Percentiles rank a stretch among this genome's conserved stretches.
These are phyloP conservation scores for Pyricularia sp. DNA, from an alignment of 2,329 filamentous ascomycete species.

Conservation along the genomic window DNA sequence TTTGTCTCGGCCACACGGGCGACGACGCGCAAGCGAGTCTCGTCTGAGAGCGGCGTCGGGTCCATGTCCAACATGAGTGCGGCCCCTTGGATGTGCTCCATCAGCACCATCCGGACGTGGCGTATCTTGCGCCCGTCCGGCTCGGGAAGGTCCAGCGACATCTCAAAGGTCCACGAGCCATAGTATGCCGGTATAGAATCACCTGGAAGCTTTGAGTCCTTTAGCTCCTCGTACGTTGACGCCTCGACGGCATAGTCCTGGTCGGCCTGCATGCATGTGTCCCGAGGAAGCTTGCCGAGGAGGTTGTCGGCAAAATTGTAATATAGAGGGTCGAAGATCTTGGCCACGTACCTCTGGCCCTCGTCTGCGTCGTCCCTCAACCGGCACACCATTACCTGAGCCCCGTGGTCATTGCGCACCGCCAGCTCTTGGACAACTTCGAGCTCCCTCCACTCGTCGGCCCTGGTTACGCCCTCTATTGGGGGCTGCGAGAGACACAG, in stretches of 20 bases:
- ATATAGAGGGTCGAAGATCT: slow-evolving; percentile 7
- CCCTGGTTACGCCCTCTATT: too few species aligned
- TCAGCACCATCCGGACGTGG: slow-evolving; percentile 5
- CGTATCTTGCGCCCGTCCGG: neutral
- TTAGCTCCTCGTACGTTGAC: slow-evolving; percentile 55
- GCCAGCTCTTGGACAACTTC: too few species aligned
- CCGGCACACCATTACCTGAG: neutral
- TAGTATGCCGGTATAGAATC: slow-evolving; percentile 18
- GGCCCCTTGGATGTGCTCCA: slow-evolving; percentile 3
- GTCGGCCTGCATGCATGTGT: slow-evolving; percentile 2
- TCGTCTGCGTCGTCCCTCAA: neutral
- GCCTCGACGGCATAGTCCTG: slow-evolving; percentile 11
- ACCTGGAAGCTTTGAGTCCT: slow-evolving; percentile 47
- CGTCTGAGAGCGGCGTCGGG: neutral
- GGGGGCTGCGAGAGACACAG: too few species aligned
- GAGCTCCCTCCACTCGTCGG: too few species aligned
- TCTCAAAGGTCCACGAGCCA: slow-evolving; percentile 7
- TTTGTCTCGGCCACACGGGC: slow-evolving; percentile 2
- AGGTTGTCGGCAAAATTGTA: neutral
- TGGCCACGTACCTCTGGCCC: slow-evolving; percentile 2
- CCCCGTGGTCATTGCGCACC: too few species aligned
- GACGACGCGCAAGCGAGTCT: slow-evolving; percentile 1
- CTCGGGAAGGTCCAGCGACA: slow-evolving; percentile 3
- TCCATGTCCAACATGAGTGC: neutral
- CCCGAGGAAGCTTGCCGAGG: neutral